Evolutionary conservation across 805 yeast species (phyloP), one percentile per base, ranked within the genome.

Genomic region (Brettanomyces sp.): DNA sequence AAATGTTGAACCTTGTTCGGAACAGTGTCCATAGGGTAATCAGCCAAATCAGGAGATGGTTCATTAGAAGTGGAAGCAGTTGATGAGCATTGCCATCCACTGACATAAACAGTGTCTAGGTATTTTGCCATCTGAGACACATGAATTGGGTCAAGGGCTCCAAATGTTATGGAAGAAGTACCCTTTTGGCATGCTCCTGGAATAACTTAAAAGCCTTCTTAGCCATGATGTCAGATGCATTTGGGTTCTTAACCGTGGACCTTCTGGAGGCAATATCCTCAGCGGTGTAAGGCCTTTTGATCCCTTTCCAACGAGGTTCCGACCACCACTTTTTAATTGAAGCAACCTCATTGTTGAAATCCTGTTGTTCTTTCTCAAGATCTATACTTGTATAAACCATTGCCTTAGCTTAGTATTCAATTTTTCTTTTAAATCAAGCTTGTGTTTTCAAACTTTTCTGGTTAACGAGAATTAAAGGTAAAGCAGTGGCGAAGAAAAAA

Each of bases 71-170:
- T 86, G 14, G 97, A 89, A 45, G 98, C 97, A 45, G 98, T 91
- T 22, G 97, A 89, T 42, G 96, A 89, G 66, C 95, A 90, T 73
- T 91, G 99, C 99, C 99, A 91, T 45, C 99, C 99, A 38, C 95
- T 85, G 53, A 91, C 95, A 66, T 91, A 91, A 56, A 91, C 77
- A 11, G 95, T 78, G 68, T 90, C 98, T 59, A 91, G 74, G 68
- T 87, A 88, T 67, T 86, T 87, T 57, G 96, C 95, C 98, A 91
- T 91, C 70, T 91, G 97, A 49, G 96, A 73, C 53, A 89, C 88
- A 64, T 91, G 97, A 55, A 91, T 84, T 25, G 97, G 96, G 66
- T 91, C 97, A 58, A 91, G 74, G 23, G 97, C 97, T 64, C 97
- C 98, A 62, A 88, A 90, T 33, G 97, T 89, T 74, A 80, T 82